These are phyloP conservation scores for Neurospora sp. DNA, from an alignment of 495 filamentous ascomycete genomes.

Conservation along the genomic window DNA sequence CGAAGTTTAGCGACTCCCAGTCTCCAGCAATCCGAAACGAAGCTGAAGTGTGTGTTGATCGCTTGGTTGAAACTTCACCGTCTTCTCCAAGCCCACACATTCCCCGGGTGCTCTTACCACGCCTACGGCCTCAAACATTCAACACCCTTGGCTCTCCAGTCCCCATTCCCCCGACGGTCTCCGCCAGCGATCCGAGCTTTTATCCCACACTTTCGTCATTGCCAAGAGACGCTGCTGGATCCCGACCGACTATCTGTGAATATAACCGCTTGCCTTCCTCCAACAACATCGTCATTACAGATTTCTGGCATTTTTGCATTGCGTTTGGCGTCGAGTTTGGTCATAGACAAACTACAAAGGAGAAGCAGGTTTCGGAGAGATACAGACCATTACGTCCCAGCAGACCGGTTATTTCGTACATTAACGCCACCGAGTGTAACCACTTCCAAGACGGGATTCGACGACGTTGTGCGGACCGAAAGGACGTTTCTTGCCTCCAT, in stretches of 20 bases:
- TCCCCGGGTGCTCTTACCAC: neutral
- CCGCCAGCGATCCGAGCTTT: neutral
- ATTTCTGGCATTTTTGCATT: neutral
- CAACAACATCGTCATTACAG: neutral
- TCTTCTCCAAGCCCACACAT: neutral
- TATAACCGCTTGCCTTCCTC: neutral
- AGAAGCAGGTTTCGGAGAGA: neutral
- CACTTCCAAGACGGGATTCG: neutral
- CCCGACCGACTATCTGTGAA: neutral
- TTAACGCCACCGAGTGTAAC: neutral
- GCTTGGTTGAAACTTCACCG: neutral
- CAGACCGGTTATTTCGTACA: neutral
- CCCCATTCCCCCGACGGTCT: neutral
- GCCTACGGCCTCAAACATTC: neutral
- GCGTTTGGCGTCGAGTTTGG: neutral
- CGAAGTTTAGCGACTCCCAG: neutral
- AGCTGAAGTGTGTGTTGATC: neutral
- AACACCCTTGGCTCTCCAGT: neutral
- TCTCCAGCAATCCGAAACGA: neutral
- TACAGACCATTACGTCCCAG: neutral
- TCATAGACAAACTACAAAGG: neutral
- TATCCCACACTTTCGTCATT: neutral
- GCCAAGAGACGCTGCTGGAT: neutral
- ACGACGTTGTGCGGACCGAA: neutral
- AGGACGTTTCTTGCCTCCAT: neutral